These are phyloP conservation scores for Torulaspora quercuum DNA, from an alignment of 805 yeast species.

Conservation along the genomic window DNA sequence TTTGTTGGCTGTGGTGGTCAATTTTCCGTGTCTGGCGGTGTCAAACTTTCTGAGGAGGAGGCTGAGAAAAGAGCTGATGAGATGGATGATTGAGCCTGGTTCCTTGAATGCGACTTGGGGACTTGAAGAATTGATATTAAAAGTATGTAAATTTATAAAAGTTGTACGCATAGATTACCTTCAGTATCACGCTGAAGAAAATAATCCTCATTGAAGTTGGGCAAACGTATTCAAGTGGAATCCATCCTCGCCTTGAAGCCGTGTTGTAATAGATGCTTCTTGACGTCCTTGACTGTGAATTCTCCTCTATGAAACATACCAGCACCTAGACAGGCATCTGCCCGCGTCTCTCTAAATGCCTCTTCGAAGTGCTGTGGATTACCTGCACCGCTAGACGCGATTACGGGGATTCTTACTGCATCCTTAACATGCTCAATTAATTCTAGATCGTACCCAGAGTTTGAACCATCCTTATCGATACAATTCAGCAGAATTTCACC, in stretches of 20 bases:
- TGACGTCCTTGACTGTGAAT: conserved; percentile 81
- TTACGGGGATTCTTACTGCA: conserved; percentile 83
- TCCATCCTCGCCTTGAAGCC: conserved; percentile 78
- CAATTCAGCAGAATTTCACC: conserved; percentile 93
- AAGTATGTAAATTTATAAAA: conserved; percentile 9
- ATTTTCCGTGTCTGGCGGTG: conserved; percentile 85
- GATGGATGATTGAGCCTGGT: conserved; percentile 53
- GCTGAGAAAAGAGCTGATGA: conserved; percentile 46
- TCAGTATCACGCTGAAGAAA: too few relatives aligned
- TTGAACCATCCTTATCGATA: conserved; percentile 95
- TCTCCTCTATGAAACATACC: conserved; percentile 98
- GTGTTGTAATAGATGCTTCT: conserved; percentile 53
- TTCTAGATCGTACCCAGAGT: conserved; percentile 90
- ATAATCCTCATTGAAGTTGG: too few relatives aligned
- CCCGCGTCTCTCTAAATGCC: conserved; percentile 73
- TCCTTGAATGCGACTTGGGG: background rate
- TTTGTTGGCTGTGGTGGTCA: conserved; percentile 95
- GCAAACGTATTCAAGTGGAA: conserved; percentile 1
- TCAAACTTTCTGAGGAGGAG: conserved; percentile 41
- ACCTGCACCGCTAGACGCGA: conserved; percentile 98
- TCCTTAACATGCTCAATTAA: conserved; percentile 71
- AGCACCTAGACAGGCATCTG: conserved; percentile 98
- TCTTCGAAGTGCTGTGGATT: conserved; percentile 84
- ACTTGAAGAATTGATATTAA: conserved; percentile 2
- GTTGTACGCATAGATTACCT: conserved; percentile 8